Evolutionary conservation across 75 land plant species (phyloP).

Genomic region (Adiantum capillusveneris): DNA sequence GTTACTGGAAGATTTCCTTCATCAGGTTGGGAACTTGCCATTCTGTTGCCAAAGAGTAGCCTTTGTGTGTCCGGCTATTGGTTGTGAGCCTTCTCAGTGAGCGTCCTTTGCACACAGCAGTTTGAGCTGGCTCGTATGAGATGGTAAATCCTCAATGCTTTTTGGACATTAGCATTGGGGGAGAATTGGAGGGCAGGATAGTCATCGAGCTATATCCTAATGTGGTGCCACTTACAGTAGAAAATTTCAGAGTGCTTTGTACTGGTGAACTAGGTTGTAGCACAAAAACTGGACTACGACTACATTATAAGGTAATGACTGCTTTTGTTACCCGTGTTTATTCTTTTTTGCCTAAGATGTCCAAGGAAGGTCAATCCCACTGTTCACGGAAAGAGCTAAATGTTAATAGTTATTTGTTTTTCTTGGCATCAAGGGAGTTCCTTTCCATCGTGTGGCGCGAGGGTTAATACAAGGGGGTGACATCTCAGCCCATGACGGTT

Average conservation of each 20-base stretch:
- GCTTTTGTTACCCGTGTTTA: background rate
- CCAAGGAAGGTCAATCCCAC: too few species aligned
- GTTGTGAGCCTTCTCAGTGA: too few species aligned
- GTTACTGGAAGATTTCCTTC: too few species aligned
- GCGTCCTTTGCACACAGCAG: too few species aligned
- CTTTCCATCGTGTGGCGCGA: slow-evolving; percentile 36
- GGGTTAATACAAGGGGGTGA: slow-evolving; percentile 47
- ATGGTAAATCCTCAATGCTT: slow-evolving; percentile 21
- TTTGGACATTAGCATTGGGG: slow-evolving; percentile 29
- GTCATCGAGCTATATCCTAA: slow-evolving; percentile 29
- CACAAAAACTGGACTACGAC: slow-evolving; percentile 8
- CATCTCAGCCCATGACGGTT: slow-evolving; percentile 27
- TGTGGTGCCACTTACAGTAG: slow-evolving; percentile 22
- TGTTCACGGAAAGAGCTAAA: too few species aligned
- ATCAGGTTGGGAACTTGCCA: too few species aligned
- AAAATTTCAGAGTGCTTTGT: slow-evolving; percentile 25
- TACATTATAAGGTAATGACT: slow-evolving; percentile 20
- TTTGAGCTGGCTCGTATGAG: too few species aligned
- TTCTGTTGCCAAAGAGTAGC: too few species aligned
- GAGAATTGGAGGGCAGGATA: slow-evolving; percentile 26
- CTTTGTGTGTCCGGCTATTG: too few species aligned
- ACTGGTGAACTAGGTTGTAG: slow-evolving; percentile 25
- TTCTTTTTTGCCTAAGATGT: too few species aligned
- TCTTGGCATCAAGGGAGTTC: slow-evolving; percentile 17
- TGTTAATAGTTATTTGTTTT: too few species aligned